A percentile compares a stretch with the other conserved stretches of the same genome.
phyloP scores from a whole-genome alignment of 495 filamentous ascomycete genomes.

The Trichocladium antarcticum region DNA sequence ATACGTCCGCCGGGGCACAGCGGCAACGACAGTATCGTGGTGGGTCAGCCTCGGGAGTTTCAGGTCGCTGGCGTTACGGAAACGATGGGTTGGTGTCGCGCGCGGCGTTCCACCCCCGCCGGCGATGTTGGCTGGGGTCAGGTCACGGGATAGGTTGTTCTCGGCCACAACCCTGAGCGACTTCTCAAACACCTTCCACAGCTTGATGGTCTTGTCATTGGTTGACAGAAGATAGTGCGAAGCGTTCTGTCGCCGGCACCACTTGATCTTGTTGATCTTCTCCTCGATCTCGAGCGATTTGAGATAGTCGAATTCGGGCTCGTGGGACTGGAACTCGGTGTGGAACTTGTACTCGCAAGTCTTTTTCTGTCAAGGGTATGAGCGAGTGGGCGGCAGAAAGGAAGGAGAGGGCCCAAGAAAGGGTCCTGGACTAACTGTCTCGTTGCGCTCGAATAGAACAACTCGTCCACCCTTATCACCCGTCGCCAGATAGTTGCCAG shows the following conservation, averaged over 20 bases:
- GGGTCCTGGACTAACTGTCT: conserved; percentile 56
- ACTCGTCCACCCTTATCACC: conserved; percentile 96
- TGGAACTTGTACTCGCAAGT: conserved; percentile 99
- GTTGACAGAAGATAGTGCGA: conserved; percentile 97
- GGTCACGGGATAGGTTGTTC: conserved; percentile 93
- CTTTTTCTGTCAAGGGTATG: conserved; percentile 66
- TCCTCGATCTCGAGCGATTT: conserved; percentile 99
- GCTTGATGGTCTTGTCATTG: conserved; percentile 99
- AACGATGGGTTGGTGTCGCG: conserved; percentile 55
- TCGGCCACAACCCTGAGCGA: conserved; percentile 97
- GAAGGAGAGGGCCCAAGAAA: not conserved
- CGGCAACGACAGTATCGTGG: conserved; percentile 96
- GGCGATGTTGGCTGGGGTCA: conserved; percentile 66
- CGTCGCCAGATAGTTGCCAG: conserved; percentile 93
- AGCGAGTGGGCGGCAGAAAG: not conserved
- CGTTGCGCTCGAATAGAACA: conserved; percentile 94
- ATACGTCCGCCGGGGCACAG: conserved; percentile 89
- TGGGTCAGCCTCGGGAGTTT: conserved; percentile 94
- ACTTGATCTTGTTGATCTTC: conserved; percentile 99
- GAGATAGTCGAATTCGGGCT: conserved; percentile 97
- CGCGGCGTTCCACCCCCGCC: conserved; percentile 65
- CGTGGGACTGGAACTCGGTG: conserved; percentile 98
- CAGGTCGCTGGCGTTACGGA: conserved; percentile 68
- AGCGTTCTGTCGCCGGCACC: conserved; percentile 94
- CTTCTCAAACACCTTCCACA: conserved; percentile 99